These are phyloP conservation scores for Periconia macrospinosa DNA, from an alignment of 2,329 filamentous ascomycete species.

Conservation along the genomic window DNA sequence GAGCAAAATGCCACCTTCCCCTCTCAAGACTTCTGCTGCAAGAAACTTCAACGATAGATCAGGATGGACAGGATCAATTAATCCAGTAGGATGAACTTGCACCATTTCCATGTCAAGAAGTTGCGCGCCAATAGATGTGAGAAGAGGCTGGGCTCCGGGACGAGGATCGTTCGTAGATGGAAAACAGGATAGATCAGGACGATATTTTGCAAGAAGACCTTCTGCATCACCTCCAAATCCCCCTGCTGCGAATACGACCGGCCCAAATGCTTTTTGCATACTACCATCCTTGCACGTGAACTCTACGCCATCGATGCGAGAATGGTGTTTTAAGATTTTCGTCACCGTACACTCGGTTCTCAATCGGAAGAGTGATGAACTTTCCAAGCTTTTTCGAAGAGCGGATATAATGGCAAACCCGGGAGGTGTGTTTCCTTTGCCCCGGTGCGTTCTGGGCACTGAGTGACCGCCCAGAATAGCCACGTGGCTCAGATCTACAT, in stretches of 20 bases:
- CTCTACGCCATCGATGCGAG: slow-evolving; percentile 56
- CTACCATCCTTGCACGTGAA: slow-evolving; percentile 44
- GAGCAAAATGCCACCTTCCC: slow-evolving; percentile 64
- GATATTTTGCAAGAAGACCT: slow-evolving; percentile 59
- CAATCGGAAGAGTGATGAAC: slow-evolving; percentile 55
- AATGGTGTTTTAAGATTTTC: slow-evolving; percentile 45
- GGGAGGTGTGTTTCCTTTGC: slow-evolving; percentile 58
- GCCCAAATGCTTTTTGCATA: slow-evolving; percentile 49
- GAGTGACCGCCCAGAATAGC: slow-evolving; percentile 63
- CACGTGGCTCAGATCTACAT: slow-evolving; percentile 61
- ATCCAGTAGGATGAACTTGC: slow-evolving; percentile 67
- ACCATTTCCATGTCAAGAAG: slow-evolving; percentile 55
- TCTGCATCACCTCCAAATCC: slow-evolving; percentile 65
- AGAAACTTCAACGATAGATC: slow-evolving; percentile 60
- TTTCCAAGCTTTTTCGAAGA: slow-evolving; percentile 56
- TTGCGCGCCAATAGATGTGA: slow-evolving; percentile 45
- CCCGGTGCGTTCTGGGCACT: slow-evolving; percentile 60
- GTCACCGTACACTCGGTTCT: slow-evolving; percentile 58
- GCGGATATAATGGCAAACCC: slow-evolving; percentile 61
- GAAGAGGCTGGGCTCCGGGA: slow-evolving; percentile 55
- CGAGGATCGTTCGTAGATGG: slow-evolving; percentile 66
- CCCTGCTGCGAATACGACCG: slow-evolving; percentile 63
- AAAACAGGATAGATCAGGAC: slow-evolving; percentile 61
- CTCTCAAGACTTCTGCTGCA: slow-evolving; percentile 64
- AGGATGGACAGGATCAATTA: slow-evolving; percentile 58